Base-by-base conservation (phyloP, 352 stramenopile species). In the Phytopythium kandeliae region DNA sequence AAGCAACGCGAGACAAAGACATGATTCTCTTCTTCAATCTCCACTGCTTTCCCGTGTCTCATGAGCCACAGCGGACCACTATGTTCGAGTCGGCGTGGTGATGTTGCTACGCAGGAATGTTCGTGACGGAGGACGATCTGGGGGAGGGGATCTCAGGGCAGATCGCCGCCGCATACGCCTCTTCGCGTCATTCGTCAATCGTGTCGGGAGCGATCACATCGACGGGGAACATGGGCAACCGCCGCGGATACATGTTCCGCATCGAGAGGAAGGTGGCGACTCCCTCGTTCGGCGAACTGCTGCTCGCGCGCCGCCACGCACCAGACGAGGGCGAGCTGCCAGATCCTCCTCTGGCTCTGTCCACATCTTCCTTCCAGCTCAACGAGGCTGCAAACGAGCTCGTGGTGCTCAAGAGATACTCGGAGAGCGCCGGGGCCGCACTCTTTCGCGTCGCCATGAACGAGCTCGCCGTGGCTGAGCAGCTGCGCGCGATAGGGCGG, bases 401-500 rank as follows among this genome's bases (percentile, higher is more conserved):
- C 45, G 45, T 51, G 1, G 45, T 26, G 19, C 30, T 51, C 45
- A 51, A 51, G 45, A 26, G 30, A n/a, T 28, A 40, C 45, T 51
- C 28, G n/a, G 9, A 41, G 15, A 28, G n/a, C 2, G 45, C 9
- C 4, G 30, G 30, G 5, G 26, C 45, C 9, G 30, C 45, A 30
- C 45, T 37, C 17, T 51, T 51, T 6, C 19, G 9, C 16, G 45
- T 37, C 19, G 45, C 45, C 12, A 4, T 19, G 11, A 36, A 37
- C 6, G 45, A 51, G 15, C 45, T 28, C 10, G 19, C 45, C 6
- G 28, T 28, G 9, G 45, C 31, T 9, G 6, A 26, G 19, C 2
- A 30, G 10, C 13, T 51, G 3, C n/a, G n/a, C n/a, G 10, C 4
- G n/a, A 22, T 54, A 1, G 61, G 52, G 2, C 37, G 46, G 31